Base-by-base conservation (phyloP, 306 rosid genomes). In the Inga leiocalycina region DNA sequence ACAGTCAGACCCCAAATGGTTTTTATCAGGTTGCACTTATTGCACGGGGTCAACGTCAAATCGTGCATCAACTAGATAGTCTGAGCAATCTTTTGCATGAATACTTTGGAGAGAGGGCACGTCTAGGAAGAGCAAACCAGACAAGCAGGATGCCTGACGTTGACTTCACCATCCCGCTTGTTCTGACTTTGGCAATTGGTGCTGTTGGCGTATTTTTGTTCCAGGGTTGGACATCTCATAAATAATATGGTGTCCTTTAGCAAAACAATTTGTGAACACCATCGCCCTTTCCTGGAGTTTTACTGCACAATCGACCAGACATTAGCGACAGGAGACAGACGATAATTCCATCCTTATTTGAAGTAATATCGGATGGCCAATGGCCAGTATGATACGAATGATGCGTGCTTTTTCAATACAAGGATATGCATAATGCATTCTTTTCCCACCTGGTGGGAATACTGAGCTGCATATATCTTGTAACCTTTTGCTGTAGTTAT, bases 71-170 rank as follows among this genome's bases (percentile, higher is more conserved):
- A 73, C 86, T 96, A 30, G 97, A 92, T 84, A 91, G 89, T 12
- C 71, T 96, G 88, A 91, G 93, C 90, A 96, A 88, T 81, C 90
- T 92, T 80, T 84, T 94, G 85, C 93, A 92, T 13, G 97, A 92
- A 80, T 85, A 87, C 79, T 51, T 82, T 16, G 97, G 88, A 19
- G 94, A 92, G 76, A 89, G 91, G 80, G 82, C 81, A 43, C 92
- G 89, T 61, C 85, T 45, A 3, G 97, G 81, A 70, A 92, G 90
- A 86, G 49, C 82, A 30, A 89, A 90, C 15, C 83, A 86, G 57
- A 61, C 78, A 56, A 77, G 88, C 79, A 85, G 88, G 84, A 68
- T 84, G 80, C 75, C 77, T 37, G 97, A 82, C 24, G 49, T 87
- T 35, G 92, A 92, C 35, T 84, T 90, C 39, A 77, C 86, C 44